Evolutionary conservation across 768 basidiomycete genomes (phyloP).

Genomic region (Hericium erinaceus): DNA sequence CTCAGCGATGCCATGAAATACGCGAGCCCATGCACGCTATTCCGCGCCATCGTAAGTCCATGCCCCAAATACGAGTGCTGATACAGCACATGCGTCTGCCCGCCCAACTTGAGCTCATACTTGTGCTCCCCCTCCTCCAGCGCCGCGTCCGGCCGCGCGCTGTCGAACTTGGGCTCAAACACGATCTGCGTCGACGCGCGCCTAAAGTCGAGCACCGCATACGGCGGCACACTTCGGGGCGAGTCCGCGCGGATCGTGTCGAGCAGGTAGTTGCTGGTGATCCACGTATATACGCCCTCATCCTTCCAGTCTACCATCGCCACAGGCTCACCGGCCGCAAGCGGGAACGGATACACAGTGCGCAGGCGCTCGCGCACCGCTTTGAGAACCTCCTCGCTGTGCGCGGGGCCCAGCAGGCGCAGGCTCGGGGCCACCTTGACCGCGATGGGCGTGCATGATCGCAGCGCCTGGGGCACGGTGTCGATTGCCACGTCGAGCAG

Average conservation of each 20-base stretch:
- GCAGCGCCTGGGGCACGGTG: conserved; percentile 61
- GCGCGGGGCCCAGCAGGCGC: conserved; percentile 51
- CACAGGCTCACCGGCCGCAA: conserved; percentile 48
- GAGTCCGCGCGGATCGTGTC: conserved; percentile 55
- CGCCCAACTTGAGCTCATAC: conserved; percentile 88
- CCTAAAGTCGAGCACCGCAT: conserved; percentile 92
- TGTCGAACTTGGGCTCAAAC: conserved; percentile 71
- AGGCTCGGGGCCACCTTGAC: conserved; percentile 93
- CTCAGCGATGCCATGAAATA: conserved; percentile 65
- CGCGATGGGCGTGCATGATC: conserved; percentile 73
- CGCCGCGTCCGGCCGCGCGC: conserved; percentile 30
- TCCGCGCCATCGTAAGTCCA: conserved; percentile 69
- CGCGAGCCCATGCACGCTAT: conserved; percentile 74
- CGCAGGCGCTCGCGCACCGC: conserved; percentile 59
- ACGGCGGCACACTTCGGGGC: conserved; percentile 40
- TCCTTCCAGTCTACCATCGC: conserved; percentile 93
- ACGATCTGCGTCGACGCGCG: conserved; percentile 98
- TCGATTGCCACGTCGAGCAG: conserved; percentile 74
- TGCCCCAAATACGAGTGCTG: conserved; percentile 98
- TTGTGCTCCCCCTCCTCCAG: conserved; percentile 56
- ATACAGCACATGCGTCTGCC: conserved; percentile 79
- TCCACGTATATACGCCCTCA: conserved; percentile 98
- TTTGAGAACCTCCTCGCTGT: conserved; percentile 63
- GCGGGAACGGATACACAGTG: conserved; percentile 56
- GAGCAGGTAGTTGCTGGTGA: conserved; percentile 91